These are phyloP conservation scores for Arabidopsis hybrid DNA, from an alignment of 441 rosid genomes.

Conservation along the genomic window DNA sequence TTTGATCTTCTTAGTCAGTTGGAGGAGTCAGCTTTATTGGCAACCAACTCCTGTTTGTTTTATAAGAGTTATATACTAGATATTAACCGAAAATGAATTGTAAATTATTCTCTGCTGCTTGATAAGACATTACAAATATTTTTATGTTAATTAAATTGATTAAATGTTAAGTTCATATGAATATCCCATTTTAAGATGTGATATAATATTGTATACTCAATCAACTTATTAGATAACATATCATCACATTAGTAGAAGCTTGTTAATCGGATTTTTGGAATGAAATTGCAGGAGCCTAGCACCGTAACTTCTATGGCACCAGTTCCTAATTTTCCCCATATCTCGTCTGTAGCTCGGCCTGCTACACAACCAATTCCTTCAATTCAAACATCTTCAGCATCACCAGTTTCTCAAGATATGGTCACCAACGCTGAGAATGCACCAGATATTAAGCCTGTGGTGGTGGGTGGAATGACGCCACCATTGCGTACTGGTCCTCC, in stretches of 20 bases:
- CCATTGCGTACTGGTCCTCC: slow-evolving; percentile 76
- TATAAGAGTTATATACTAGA: background rate
- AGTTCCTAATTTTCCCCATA: slow-evolving; percentile 74
- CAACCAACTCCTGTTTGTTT: slow-evolving; percentile 16
- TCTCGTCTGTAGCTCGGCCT: slow-evolving; percentile 73
- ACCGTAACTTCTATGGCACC: slow-evolving; percentile 69
- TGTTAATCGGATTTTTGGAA: slow-evolving; percentile 25
- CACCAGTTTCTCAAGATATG: slow-evolving; percentile 80
- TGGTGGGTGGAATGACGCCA: slow-evolving; percentile 71
- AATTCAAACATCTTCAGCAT: slow-evolving; percentile 89
- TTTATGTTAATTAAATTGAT: slow-evolving; percentile 13
- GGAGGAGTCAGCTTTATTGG: slow-evolving; percentile 31
- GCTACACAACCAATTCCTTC: slow-evolving; percentile 73
- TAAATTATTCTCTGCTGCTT: slow-evolving; percentile 9
- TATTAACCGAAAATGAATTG: background rate
- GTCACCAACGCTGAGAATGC: slow-evolving; percentile 60
- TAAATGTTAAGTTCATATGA: slow-evolving; percentile 12
- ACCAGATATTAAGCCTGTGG: slow-evolving; percentile 84
- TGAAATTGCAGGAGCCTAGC: slow-evolving; percentile 75
- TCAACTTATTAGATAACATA: slow-evolving; percentile 4
- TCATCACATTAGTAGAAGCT: slow-evolving; percentile 1
- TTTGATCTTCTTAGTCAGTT: slow-evolving; percentile 28
- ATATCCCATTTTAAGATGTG: slow-evolving; percentile 1
- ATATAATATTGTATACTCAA: background rate
- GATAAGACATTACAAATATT: slow-evolving; percentile 5